phyloP scores from a whole-genome alignment of 1,284 basidiomycete species.

The Rhodotorula glutinis region DNA sequence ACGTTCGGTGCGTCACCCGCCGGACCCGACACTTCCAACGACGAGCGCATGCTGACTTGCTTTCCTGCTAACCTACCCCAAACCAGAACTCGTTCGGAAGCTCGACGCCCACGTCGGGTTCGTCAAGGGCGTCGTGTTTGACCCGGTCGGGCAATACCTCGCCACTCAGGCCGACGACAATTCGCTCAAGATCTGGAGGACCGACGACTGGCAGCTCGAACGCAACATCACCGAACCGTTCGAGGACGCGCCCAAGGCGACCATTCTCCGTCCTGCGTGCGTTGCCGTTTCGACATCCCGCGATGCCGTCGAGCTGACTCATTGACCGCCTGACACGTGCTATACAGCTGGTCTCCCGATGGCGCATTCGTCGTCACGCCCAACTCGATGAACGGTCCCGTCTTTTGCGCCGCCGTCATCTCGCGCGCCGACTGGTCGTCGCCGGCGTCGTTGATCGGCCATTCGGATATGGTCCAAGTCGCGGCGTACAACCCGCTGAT shows the following conservation, averaged over 20 bases:
- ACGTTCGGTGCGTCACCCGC: slow-evolving; percentile 63
- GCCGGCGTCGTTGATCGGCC: slow-evolving; percentile 82
- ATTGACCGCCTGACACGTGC: too few relatives aligned
- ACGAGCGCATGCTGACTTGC: background rate
- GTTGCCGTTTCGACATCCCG: slow-evolving; percentile 36
- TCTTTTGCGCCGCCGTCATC: slow-evolving; percentile 95
- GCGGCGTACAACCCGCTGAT: slow-evolving; percentile 92
- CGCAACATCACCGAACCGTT: slow-evolving; percentile 84
- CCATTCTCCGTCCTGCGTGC: slow-evolving; percentile 83
- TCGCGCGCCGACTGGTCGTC: slow-evolving; percentile 71
- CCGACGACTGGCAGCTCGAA: slow-evolving; percentile 83
- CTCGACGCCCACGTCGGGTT: slow-evolving; percentile 90
- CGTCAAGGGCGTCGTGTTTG: slow-evolving; percentile 98
- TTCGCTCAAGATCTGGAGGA: slow-evolving; percentile 94
- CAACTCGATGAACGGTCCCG: slow-evolving; percentile 95
- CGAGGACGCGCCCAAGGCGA: slow-evolving; percentile 86
- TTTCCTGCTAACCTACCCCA: background rate
- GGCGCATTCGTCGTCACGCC: slow-evolving; percentile 96
- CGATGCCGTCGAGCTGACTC: too few relatives aligned
- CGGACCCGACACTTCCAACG: background rate
- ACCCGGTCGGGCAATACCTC: slow-evolving; percentile 92
- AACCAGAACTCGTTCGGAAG: slow-evolving; percentile 70
- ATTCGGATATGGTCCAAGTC: slow-evolving; percentile 96
- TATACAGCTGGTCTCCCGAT: slow-evolving; percentile 89
- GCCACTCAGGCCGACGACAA: slow-evolving; percentile 97